Percentiles rank a stretch among this genome's conserved stretches.
Conservation (phyloP, 2,329 filamentous ascomycete species). For the Scedosporium apiospermum region DNA sequence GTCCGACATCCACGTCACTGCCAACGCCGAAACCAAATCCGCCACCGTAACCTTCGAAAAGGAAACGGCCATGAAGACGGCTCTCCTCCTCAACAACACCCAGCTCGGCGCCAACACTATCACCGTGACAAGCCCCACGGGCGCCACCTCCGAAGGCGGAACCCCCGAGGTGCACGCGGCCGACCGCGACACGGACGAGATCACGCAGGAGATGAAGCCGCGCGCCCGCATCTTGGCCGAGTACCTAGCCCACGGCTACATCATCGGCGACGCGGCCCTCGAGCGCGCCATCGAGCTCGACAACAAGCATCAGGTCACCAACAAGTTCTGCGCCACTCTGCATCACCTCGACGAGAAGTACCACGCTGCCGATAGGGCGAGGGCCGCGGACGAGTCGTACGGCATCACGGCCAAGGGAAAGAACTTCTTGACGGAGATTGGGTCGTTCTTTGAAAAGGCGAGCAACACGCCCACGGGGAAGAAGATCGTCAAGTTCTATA, state of each 20-base stretch:
- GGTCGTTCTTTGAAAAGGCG: constrained; percentile 93
- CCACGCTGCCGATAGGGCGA: constrained; percentile 79
- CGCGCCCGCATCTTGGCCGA: constrained; percentile 88
- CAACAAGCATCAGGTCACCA: constrained; percentile 76
- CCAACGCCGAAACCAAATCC: constrained; percentile 60
- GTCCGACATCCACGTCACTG: constrained; percentile 65
- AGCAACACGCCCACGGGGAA: constrained; percentile 77
- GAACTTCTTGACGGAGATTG: constrained; percentile 54
- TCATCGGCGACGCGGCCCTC: constrained; percentile 64
- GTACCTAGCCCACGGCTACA: constrained; percentile 92
- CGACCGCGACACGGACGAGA: constrained; percentile 55
- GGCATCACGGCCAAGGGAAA: constrained; percentile 67
- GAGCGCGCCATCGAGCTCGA: constrained; percentile 81
- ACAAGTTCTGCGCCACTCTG: constrained; percentile 68
- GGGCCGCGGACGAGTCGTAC: constrained; percentile 75
- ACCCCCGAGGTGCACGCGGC: constrained; percentile 43
- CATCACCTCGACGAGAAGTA: constrained; percentile 73
- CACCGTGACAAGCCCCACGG: constrained; percentile 57
- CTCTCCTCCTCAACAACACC: constrained; percentile 92
- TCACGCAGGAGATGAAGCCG: constrained; percentile 95
- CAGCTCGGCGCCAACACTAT: constrained; percentile 85
- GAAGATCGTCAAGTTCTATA: constrained; percentile 82
- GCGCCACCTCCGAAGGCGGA: constrained; percentile 53
- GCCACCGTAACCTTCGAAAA: constrained; percentile 97
- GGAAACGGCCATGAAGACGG: constrained; percentile 91